Evolutionary conservation across 2,329 filamentous ascomycete species (phyloP).

Genomic region (Microthyrium microscopicum): DNA sequence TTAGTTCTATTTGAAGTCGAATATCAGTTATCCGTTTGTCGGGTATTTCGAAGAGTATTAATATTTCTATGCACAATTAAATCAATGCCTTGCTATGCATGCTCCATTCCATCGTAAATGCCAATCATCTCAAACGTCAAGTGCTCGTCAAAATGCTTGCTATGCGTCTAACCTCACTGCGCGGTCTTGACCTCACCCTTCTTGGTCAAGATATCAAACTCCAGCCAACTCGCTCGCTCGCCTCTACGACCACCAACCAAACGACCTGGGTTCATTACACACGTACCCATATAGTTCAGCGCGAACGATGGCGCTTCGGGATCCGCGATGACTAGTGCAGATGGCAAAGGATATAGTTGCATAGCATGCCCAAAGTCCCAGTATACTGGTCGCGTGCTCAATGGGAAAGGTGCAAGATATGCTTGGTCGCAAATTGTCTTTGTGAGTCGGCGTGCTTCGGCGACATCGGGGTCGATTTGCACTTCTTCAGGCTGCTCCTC

Average conservation of each 20-base stretch:
- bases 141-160: no score
- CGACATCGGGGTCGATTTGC: constrained; percentile 15
- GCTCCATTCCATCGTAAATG: no score
- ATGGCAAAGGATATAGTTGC: constrained; percentile 77
- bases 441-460: constrained; percentile 58
- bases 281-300: constrained; percentile 85
- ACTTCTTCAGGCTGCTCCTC: constrained; percentile 7
- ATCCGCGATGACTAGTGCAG: constrained; percentile 68
- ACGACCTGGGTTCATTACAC: constrained; percentile 82
- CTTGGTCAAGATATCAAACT: constrained; percentile 56
- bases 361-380: constrained; percentile 73
- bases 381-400: constrained; percentile 62
- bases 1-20: no score
- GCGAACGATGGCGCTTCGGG: constrained; percentile 67
- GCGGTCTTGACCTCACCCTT: constrained; percentile 47
- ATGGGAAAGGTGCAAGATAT: constrained; percentile 70
- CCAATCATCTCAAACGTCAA: no score
- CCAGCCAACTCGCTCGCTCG: constrained; percentile 60
- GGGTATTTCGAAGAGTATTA: no score
- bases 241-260: constrained; percentile 47
- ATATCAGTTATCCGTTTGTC: no score
- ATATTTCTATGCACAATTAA: no score
- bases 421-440: constrained; percentile 88
- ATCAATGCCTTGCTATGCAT: no score
- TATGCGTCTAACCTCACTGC: no score